Evolutionary conservation across 176 grass and related monocot species (phyloP).

Genomic region (Saccharum spontaneum): DNA sequence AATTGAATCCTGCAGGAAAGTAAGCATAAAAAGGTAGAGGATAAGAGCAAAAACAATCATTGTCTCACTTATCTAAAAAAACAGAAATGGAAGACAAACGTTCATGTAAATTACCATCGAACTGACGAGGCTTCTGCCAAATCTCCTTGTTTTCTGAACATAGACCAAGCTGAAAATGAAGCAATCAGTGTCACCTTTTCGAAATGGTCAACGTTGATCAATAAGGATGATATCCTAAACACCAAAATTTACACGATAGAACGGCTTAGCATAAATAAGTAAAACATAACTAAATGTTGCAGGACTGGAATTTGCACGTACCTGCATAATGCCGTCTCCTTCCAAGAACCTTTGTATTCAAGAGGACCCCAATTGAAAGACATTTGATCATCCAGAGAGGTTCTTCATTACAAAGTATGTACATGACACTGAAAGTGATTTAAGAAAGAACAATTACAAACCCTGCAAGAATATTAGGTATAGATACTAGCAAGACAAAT

Average conservation of each 20-base stretch:
- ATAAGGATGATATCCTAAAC: background rate
- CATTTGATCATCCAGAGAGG: conserved; percentile 98
- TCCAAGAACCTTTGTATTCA: conserved; percentile 86
- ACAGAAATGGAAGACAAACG: background rate
- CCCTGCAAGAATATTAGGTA: background rate
- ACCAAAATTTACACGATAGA: background rate
- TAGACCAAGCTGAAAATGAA: conserved; percentile 62
- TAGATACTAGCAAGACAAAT: conserved; percentile 8
- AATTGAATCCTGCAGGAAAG: conserved; percentile 72
- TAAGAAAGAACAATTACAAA: conserved; percentile 6
- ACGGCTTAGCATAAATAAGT: background rate
- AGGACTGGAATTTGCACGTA: conserved; percentile 31
- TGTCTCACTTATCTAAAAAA: background rate
- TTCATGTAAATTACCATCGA: conserved; percentile 68
- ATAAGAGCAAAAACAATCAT: conserved; percentile 14
- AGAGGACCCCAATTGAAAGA: conserved; percentile 76
- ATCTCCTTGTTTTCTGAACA: conserved; percentile 44
- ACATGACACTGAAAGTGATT: conserved; percentile 80
- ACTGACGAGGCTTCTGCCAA: conserved; percentile 57
- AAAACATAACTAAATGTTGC: background rate
- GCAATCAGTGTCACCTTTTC: conserved; percentile 32
- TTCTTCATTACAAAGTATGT: conserved; percentile 97
- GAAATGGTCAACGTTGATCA: background rate
- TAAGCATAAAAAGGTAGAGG: conserved; percentile 16
- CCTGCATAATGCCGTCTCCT: conserved; percentile 70